These are phyloP conservation scores for Apiotrichum montevideense DNA, from an alignment of 1,284 basidiomycete genomes.

Conservation along the genomic window DNA sequence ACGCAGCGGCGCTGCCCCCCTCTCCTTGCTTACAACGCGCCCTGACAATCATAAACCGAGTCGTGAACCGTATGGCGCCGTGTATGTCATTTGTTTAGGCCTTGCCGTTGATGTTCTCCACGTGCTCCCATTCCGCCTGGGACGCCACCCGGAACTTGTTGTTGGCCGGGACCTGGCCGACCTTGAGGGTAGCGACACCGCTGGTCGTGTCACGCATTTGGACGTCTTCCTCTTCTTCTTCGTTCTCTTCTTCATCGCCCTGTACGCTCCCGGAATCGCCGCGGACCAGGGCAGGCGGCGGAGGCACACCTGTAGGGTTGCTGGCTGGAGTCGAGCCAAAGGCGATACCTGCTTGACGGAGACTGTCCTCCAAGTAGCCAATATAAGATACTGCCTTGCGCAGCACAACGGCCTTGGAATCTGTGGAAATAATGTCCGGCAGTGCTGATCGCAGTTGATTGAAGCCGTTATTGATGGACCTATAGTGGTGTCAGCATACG, in stretches of 20 bases:
- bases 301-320: not conserved
- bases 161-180: not conserved
- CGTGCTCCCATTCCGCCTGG: constrained; percentile 6
- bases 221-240: constrained; percentile 8
- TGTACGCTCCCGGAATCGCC: not conserved
- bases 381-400: constrained; percentile 43
- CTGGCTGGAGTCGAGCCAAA: not conserved
- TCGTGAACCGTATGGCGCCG: too few species aligned
- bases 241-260: constrained; percentile 8
- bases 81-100: not conserved
- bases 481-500: constrained; percentile 10
- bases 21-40: too few species aligned
- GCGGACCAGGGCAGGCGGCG: not conserved
- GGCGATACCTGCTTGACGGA: constrained; percentile 24
- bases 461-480: constrained; percentile 44
- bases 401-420: constrained; percentile 43
- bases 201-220: constrained; percentile 10
- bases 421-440: constrained; percentile 31
- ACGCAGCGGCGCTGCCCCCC: too few species aligned
- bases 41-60: too few species aligned
- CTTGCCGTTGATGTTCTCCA: constrained; percentile 14
- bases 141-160: not conserved
- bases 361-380: constrained; percentile 28
- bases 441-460: constrained; percentile 29
- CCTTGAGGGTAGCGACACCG: constrained; percentile 6